These are phyloP conservation scores for Chimonanthus salicifolius DNA, from an alignment of 164 flowering plant species.

Conservation along the genomic window DNA sequence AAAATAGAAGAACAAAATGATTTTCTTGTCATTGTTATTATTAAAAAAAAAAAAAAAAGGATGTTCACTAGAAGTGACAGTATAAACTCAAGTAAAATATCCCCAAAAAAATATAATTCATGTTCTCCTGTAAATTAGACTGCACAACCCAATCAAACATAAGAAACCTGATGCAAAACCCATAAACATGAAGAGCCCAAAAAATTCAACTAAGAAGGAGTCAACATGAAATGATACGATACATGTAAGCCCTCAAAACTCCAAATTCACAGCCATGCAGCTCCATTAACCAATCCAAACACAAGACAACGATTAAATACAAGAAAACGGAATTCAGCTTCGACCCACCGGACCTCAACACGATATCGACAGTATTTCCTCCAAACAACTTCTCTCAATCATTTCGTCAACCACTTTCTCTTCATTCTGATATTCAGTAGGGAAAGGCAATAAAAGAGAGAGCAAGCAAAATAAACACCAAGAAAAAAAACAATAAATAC, in stretches of 20 bases:
- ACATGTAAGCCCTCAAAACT: not conserved
- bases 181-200: not conserved
- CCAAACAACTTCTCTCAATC: not conserved
- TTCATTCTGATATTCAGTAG: not conserved
- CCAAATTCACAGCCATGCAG: not conserved
- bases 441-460: not conserved
- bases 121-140: too few relatives aligned
- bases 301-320: not conserved
- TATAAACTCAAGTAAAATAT: too few relatives aligned
- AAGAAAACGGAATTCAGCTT: not conserved
- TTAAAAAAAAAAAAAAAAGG: too few relatives aligned
- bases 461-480: not conserved
- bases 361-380: not conserved
- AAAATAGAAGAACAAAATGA: too few relatives aligned
- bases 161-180: not conserved
- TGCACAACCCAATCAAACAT: not conserved
- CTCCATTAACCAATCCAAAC: not conserved
- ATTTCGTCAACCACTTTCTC: not conserved
- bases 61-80: too few relatives aligned
- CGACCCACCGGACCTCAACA: not conserved
- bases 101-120: too few relatives aligned
- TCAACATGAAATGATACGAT: not conserved
- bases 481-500: too few relatives aligned
- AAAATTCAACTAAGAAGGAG: not conserved
- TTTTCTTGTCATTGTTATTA: too few relatives aligned